Percentiles rank a stretch among this genome's conserved stretches.
Evolutionary conservation across 176 grass and related monocot genomes (phyloP).

Genomic region (Pharus latifolius): DNA sequence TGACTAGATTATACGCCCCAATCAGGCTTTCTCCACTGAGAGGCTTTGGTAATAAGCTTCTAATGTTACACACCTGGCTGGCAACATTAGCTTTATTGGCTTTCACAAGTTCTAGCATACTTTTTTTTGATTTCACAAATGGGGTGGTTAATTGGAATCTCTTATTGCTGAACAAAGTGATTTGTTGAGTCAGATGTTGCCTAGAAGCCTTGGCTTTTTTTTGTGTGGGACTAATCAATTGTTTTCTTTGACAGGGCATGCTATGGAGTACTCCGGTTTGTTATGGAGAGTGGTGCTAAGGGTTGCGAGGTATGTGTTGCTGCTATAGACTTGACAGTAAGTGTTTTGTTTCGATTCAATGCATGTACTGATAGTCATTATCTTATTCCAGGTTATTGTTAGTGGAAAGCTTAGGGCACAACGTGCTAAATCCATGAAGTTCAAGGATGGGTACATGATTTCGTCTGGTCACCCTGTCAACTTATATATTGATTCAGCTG

Average conservation of each 20-base stretch:
- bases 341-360: neutral
- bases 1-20: conserved; percentile 46
- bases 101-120: neutral
- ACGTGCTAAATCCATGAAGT: conserved; percentile 80
- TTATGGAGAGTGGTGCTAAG: conserved; percentile 85
- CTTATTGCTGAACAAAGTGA: neutral
- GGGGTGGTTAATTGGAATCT: neutral
- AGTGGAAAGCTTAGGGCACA: conserved; percentile 69
- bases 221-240: neutral
- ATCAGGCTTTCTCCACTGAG: neutral
- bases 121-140: neutral
- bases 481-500: conserved; percentile 57
- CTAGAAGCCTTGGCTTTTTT: neutral
- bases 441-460: conserved; percentile 87
- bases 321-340: neutral
- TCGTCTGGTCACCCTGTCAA: conserved; percentile 76
- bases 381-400: conserved; percentile 51
- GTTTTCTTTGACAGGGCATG: conserved; percentile 35
- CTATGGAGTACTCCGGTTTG: conserved; percentile 81
- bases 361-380: neutral
- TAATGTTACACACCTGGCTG: conserved; percentile 10
- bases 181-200: neutral
- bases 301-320: conserved; percentile 44
- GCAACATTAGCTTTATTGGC: neutral
- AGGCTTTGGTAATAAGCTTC: conserved; percentile 17